A percentile compares a stretch with the other conserved stretches of the same genome.
Evolutionary conservation across 1,139 yeast species (phyloP).

Genomic region (Suhomyces coccinellae): DNA sequence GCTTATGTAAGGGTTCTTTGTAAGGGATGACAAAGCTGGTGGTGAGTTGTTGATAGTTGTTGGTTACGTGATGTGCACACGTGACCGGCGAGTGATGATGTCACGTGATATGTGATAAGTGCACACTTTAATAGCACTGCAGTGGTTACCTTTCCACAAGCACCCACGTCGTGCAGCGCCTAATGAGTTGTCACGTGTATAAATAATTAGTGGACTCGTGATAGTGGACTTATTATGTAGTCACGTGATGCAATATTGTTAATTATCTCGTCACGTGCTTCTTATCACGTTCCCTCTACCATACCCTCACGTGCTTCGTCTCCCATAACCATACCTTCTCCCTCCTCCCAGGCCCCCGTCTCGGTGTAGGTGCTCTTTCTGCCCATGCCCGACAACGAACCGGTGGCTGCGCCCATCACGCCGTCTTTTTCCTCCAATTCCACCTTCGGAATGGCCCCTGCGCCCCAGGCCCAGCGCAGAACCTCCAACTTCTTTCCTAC

Average conservation of each 20-base stretch:
- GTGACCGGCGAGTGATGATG: no score
- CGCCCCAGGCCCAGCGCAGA: constrained; percentile 14
- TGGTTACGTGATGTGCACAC: no score
- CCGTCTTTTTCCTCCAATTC: constrained; percentile 10
- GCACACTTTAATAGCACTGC: no score
- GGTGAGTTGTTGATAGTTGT: constrained; percentile 3
- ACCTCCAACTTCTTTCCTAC: constrained; percentile 21
- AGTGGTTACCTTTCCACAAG: no score
- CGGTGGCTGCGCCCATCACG: constrained; percentile 10
- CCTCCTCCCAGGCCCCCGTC: neutral
- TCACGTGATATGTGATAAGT: no score
- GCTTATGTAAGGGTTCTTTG: constrained; percentile 16
- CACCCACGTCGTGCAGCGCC: no score
- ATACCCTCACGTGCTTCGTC: constrained; percentile 2
- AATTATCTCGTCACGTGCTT: no score
- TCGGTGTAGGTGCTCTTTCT: neutral
- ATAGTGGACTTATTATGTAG: no score
- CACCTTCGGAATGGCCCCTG: constrained; percentile 8
- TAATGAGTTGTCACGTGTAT: no score
- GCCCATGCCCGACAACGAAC: constrained; percentile 11
- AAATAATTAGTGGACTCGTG: no score
- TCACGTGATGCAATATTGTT: no score
- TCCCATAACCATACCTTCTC: neutral
- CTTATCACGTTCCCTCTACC: no score
- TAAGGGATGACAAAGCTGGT: constrained; percentile 14